These are phyloP conservation scores for Hyparrhenia diplandra DNA, from an alignment of 176 grass and related monocot genomes.

Conservation along the genomic window DNA sequence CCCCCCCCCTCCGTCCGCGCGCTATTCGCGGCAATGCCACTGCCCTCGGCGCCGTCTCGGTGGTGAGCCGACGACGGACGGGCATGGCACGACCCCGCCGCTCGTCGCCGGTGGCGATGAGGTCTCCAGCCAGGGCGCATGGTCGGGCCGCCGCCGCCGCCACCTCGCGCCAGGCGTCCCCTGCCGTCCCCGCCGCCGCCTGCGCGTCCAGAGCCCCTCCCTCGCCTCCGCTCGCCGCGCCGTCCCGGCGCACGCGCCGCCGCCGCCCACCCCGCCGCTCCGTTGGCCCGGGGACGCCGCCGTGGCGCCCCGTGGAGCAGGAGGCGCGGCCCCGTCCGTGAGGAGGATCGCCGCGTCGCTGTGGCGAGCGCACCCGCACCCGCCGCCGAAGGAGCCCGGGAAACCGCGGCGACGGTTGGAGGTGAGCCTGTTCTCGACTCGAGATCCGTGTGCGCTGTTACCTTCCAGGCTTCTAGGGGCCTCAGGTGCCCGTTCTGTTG, in stretches of 20 bases:
- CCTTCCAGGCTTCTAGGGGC: constrained; percentile 1
- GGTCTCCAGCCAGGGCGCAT: constrained; percentile 11
- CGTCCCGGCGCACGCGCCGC: neutral
- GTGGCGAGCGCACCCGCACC: constrained; percentile 48
- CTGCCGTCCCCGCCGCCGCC: constrained; percentile 14
- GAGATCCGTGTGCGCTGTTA: constrained; percentile 12
- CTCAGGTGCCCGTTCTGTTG: neutral
- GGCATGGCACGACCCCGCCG: constrained; percentile 40
- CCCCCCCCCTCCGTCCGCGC: neutral
- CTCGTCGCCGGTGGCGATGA: constrained; percentile 3
- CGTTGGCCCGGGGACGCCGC: constrained; percentile 20
- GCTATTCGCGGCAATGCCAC: constrained; percentile 40
- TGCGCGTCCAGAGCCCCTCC: constrained; percentile 44
- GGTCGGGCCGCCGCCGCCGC: neutral
- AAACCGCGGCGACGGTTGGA: constrained; percentile 17
- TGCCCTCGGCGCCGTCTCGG: neutral
- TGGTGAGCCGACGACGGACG: neutral
- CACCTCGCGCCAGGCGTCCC: neutral
- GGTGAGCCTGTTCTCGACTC: constrained; percentile 28
- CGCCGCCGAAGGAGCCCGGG: constrained; percentile 21
- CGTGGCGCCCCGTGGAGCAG: too few species aligned
- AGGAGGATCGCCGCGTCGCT: constrained; percentile 67
- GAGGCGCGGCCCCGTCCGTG: constrained; percentile 17
- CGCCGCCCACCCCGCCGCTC: constrained; percentile 22
- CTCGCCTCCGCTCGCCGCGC: constrained; percentile 24